A percentile compares a stretch with the other conserved stretches of the same genome.
Evolutionary conservation across 1,139 yeast species (phyloP).

Genomic region (Zygosaccharomyces sapae): DNA sequence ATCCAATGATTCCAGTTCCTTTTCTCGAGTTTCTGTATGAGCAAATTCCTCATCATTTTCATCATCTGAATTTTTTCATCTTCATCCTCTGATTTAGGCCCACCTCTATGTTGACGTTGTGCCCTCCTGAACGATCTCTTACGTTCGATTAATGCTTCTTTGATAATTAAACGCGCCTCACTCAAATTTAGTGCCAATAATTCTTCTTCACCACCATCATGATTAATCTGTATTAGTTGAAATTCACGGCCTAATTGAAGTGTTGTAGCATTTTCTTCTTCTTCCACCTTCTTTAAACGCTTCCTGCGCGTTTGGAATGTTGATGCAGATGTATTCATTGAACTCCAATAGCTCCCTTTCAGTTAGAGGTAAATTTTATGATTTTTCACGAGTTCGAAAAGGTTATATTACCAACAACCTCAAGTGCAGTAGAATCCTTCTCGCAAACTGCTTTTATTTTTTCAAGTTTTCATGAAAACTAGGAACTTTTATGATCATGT

Average conservation of each 20-base stretch:
- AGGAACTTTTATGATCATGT: too few species aligned
- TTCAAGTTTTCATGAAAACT: too few species aligned
- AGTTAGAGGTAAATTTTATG: too few species aligned
- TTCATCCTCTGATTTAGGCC: slow-evolving; percentile 40
- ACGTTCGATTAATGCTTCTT: slow-evolving; percentile 85
- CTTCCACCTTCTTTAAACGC: slow-evolving; percentile 63
- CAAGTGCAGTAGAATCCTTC: too few species aligned
- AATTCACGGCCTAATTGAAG: slow-evolving; percentile 91
- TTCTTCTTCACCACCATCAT: slow-evolving; percentile 71
- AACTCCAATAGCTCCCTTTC: background rate
- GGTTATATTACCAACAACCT: too few species aligned
- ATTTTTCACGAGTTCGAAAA: too few species aligned
- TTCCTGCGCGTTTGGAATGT: slow-evolving; percentile 80
- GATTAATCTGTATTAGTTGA: slow-evolving; percentile 72
- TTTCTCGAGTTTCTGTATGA: slow-evolving; percentile 37
- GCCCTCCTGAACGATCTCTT: slow-evolving; percentile 45
- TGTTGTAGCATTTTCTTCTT: slow-evolving; percentile 85
- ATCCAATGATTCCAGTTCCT: slow-evolving; percentile 36
- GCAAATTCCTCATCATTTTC: slow-evolving; percentile 35
- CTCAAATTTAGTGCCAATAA: slow-evolving; percentile 81
- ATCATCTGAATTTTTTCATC: slow-evolving; percentile 9
- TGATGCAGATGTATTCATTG: slow-evolving; percentile 85
- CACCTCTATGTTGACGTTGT: slow-evolving; percentile 40
- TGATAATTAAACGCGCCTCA: slow-evolving; percentile 82
- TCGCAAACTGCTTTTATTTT: too few species aligned